Conservation (phyloP, 208 protist species). For the Acanthamoeba castellanii region DNA sequence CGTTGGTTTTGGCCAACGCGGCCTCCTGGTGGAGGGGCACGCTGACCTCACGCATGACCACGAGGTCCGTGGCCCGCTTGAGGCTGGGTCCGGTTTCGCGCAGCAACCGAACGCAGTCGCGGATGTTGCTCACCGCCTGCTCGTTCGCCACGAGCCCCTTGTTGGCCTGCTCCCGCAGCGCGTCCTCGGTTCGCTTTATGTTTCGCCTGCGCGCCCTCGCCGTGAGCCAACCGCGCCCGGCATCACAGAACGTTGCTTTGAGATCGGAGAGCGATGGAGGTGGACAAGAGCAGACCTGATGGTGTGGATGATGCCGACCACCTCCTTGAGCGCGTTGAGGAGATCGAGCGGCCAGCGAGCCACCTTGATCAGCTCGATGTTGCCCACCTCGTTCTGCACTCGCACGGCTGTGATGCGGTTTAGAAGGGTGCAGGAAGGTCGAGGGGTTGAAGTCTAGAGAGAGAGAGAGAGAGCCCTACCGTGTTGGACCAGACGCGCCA, state of each 20-base stretch:
- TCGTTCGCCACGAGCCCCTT: not conserved
- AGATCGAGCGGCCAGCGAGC: conserved; percentile 29
- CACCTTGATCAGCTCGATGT: conserved; percentile 32
- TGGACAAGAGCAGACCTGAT: not conserved
- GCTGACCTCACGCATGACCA: not conserved
- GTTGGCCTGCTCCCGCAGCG: not conserved
- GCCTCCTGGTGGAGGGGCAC: not conserved
- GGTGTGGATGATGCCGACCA: not conserved
- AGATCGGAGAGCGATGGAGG: too few species aligned
- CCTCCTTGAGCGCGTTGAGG: not conserved
- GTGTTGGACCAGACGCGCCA: not conserved
- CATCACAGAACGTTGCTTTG: too few species aligned
- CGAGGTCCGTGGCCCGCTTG: not conserved
- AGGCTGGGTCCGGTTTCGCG: not conserved
- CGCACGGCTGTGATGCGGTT: not conserved
- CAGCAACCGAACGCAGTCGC: not conserved
- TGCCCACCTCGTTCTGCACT: conserved; percentile 27
- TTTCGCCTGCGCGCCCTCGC: not conserved
- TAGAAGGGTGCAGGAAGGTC: not conserved
- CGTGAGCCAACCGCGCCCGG: too few species aligned
- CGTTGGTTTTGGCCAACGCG: not conserved
- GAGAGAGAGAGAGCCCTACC: not conserved
- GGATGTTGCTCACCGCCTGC: not conserved
- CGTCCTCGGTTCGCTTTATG: not conserved
- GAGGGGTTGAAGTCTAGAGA: too few species aligned